Conservation (phyloP, 2,329 filamentous ascomycete genomes). For the Fusarium armeniacum region DNA sequence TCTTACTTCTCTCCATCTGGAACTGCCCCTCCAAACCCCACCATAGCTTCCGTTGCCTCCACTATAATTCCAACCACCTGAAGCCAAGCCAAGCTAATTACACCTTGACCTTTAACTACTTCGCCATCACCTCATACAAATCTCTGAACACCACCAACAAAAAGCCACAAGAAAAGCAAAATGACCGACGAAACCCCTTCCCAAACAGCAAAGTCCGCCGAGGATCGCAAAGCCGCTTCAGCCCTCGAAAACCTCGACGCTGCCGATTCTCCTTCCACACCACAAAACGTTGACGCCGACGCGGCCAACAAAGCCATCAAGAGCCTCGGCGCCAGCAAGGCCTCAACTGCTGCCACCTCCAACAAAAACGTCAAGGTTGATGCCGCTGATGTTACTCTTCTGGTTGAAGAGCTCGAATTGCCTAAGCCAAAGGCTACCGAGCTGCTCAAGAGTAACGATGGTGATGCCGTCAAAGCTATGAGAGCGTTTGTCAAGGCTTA, state of each 20-base stretch:
- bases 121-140: background rate
- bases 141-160: slow-evolving; percentile 46
- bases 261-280: slow-evolving; percentile 58
- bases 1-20: slow-evolving; percentile 1
- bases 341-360: slow-evolving; percentile 49
- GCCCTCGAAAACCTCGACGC: slow-evolving; percentile 79
- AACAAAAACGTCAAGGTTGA: slow-evolving; percentile 81
- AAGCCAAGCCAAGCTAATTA: slow-evolving; percentile 48
- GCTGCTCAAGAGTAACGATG: slow-evolving; percentile 78
- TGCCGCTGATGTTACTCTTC: slow-evolving; percentile 75
- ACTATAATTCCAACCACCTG: slow-evolving; percentile 59
- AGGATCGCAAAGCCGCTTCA: slow-evolving; percentile 82
- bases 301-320: slow-evolving; percentile 81
- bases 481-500: slow-evolving; percentile 62
- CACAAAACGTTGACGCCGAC: slow-evolving; percentile 75
- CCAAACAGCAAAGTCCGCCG: slow-evolving; percentile 72
- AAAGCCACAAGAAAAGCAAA: slow-evolving; percentile 58
- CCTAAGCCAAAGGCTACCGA: slow-evolving; percentile 80
- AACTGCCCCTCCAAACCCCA: slow-evolving; percentile 37
- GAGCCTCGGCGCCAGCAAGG: slow-evolving; percentile 62
- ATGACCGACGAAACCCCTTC: slow-evolving; percentile 68
- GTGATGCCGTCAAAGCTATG: slow-evolving; percentile 77
- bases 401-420: slow-evolving; percentile 81
- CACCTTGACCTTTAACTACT: slow-evolving; percentile 47
- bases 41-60: slow-evolving; percentile 24